Percentiles rank a stretch among this genome's conserved stretches.
Conservation (phyloP, 345 rosid species). For the Orychophragmus violaceus region DNA sequence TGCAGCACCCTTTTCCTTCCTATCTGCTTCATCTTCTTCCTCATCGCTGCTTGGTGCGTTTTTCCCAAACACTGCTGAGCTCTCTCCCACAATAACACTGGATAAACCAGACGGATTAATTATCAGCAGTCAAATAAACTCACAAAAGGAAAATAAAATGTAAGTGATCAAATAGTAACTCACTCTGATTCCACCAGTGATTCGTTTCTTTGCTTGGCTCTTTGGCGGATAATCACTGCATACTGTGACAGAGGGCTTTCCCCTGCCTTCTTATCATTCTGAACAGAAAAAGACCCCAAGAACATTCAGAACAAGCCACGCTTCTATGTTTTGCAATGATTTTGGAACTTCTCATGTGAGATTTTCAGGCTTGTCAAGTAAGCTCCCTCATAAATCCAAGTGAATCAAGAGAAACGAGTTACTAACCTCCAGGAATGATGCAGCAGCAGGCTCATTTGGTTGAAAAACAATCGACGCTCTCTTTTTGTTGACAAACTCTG, state of each 20-base stretch:
- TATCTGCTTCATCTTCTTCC: slow-evolving; percentile 47
- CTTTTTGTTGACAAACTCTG: slow-evolving; percentile 50
- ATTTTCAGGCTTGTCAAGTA: neutral
- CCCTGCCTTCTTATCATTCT: slow-evolving; percentile 64
- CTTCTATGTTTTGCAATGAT: neutral
- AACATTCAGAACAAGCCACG: neutral
- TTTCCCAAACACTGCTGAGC: slow-evolving; percentile 50
- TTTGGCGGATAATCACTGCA: slow-evolving; percentile 43
- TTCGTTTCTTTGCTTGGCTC: slow-evolving; percentile 63
- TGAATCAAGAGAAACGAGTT: neutral
- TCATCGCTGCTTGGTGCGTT: slow-evolving; percentile 43
- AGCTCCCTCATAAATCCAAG: neutral
- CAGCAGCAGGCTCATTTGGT: slow-evolving; percentile 68
- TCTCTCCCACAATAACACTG: slow-evolving; percentile 86
- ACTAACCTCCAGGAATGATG: slow-evolving; percentile 59
- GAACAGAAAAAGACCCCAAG: neutral
- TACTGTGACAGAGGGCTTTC: slow-evolving; percentile 66
- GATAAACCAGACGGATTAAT: slow-evolving; percentile 8
- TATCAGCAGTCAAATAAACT: neutral
- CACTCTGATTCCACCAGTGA: slow-evolving; percentile 85
- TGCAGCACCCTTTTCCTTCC: slow-evolving; percentile 44
- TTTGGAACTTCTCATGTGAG: neutral
- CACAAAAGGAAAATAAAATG: neutral
- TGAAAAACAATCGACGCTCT: slow-evolving; percentile 52
- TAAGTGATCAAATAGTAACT: neutral